A percentile compares a stretch with the other conserved stretches of the same genome.
Conservation (phyloP, 2,329 filamentous ascomycete species). For the Allantophomopsis cytisporea region DNA sequence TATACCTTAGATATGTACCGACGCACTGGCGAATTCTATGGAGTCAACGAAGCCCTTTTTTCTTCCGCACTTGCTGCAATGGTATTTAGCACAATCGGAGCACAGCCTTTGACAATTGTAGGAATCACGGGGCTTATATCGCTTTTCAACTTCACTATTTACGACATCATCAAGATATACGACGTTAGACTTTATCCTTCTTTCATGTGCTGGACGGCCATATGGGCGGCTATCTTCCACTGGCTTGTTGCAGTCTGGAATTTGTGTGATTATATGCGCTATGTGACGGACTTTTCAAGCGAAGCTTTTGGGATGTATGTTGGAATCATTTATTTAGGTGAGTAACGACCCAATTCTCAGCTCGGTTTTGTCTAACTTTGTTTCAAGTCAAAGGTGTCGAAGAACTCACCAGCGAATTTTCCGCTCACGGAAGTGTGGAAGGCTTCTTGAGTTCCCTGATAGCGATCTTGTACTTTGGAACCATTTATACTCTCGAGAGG, state of each 20-base stretch:
- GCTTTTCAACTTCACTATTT: slow-evolving; percentile 45
- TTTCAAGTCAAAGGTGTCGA: no score
- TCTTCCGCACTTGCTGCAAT: slow-evolving; percentile 39
- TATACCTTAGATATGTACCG: slow-evolving; percentile 45
- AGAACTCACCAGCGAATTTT: no score
- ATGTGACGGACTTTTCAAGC: slow-evolving; percentile 30
- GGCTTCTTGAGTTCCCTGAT: no score
- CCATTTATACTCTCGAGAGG: no score
- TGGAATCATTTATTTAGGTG: no score
- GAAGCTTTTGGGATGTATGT: no score
- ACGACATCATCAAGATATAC: slow-evolving; percentile 36
- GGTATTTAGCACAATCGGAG: slow-evolving; percentile 35
- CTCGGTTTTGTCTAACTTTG: no score
- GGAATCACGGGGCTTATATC: slow-evolving; percentile 40
- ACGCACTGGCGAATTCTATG: slow-evolving; percentile 37
- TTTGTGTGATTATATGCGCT: slow-evolving; percentile 41
- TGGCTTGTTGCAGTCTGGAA: slow-evolving; percentile 39
- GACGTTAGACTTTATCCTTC: slow-evolving; percentile 34
- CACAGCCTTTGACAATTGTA: slow-evolving; percentile 41
- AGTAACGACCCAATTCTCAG: no score
- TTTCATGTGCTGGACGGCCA: slow-evolving; percentile 41
- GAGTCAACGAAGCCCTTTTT: slow-evolving; percentile 41
- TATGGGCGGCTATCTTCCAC: slow-evolving; percentile 29
- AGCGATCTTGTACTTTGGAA: no score
- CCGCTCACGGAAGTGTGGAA: no score